Evolutionary conservation across 1,284 basidiomycete species (phyloP), one percentile per base, ranked within the genome.

Genomic region (Anthracocystis setariae): DNA sequence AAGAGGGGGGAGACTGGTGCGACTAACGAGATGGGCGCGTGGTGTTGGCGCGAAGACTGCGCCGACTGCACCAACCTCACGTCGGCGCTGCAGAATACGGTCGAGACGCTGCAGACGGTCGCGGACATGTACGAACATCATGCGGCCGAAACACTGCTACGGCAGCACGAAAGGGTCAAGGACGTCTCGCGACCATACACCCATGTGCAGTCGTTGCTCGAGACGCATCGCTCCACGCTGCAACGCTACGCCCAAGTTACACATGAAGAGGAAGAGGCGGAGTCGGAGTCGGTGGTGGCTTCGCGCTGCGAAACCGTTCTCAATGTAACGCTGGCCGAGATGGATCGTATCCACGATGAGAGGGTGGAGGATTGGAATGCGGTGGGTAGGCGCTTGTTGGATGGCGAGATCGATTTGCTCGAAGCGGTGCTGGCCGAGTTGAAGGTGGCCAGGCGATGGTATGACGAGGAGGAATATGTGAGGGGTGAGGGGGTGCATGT

Each of bases 241-340:
- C 76, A 73, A 7, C 83, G 79, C 27, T 85, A 84, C 33, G 73
- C 78, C 48, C 86, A 86, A 79, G 77, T 87, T 76, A 52, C 66
- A 29, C 12, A 5, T 29, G 50, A 45, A 52, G 39, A 40, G 7
- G 48, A 60, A 32, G 59, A 65, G 37, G 59, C 63, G 1, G 72
- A 76, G 10, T 89, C 90, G n/a, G n/a, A n/a, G n/a, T n/a, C n/a
- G n/a, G n/a, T n/a, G 17, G 83, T 90, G 62, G 88, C 89, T 1
- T 86, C 88, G 3, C 87, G 92, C 18, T 93, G 91, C 80, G 92
- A 94, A 83, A 93, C 92, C 0, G 91, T 93, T 8, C 84, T 94
- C 23, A 93, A 93, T 81, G 89, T 89, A 3, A 92, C 92, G 0
- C 90, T 92, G 87, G 90, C 91, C 3, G 92, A 93, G 84, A 89